Evolutionary conservation across 2,329 filamentous ascomycete genomes (phyloP).

Genomic region (Neonectria punicea): DNA sequence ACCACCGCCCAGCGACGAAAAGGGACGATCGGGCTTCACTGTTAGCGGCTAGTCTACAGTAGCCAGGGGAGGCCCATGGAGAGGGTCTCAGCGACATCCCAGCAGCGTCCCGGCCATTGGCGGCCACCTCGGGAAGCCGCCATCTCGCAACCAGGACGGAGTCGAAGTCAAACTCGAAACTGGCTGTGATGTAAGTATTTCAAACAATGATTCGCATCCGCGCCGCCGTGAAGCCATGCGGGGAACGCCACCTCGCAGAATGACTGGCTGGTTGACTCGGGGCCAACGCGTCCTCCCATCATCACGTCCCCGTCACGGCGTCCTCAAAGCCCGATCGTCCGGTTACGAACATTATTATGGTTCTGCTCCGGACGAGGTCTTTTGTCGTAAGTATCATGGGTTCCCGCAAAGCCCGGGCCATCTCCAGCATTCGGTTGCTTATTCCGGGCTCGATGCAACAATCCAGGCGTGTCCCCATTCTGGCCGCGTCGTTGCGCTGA

Average conservation of each 20-base stretch:
- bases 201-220: not conserved
- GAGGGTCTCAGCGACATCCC: constrained; percentile 11
- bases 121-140: not conserved
- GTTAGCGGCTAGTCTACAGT: not conserved
- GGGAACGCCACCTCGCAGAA: no score
- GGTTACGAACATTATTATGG: not conserved
- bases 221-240: no score
- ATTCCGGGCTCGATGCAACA: constrained; percentile 6
- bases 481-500: constrained; percentile 1
- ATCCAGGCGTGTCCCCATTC: not conserved
- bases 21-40: not conserved
- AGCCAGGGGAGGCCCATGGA: not conserved
- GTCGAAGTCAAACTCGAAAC: constrained; percentile 1
- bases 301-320: no score
- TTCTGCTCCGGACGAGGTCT: not conserved
- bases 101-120: constrained; percentile 16
- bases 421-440: not conserved
- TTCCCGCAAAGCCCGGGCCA: not conserved
- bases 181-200: not conserved
- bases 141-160: not conserved
- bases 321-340: no score
- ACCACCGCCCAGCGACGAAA: not conserved
- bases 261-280: no score
- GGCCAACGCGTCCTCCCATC: not conserved
- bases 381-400: not conserved